Base-by-base conservation (phyloP, 768 basidiomycete genomes). In the Tulasnella sp. region DNA sequence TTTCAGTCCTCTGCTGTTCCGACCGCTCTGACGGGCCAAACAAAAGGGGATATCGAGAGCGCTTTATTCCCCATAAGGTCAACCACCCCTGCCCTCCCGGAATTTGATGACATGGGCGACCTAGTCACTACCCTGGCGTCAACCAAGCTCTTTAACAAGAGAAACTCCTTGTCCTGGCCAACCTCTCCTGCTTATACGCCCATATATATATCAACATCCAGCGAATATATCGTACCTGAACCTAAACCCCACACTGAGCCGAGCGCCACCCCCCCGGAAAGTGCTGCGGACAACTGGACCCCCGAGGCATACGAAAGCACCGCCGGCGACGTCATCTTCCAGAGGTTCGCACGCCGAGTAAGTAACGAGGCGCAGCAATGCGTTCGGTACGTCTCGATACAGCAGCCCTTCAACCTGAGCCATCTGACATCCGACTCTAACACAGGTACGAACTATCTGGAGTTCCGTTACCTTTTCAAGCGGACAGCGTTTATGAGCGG, bases 391-490 rank as follows among this genome's bases (percentile, higher is more conserved):
- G 81, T 74, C 38, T 52, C 29, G 19, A 19, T 51, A 41, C 15
- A 11, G 21, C 49, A 30, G 46, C 22, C 19, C 22, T 17, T 34
- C 27, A 10, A 21, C n/a, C 2, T 22, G 10, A 12, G 34, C 7
- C 7, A 15, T 38, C 15, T 38, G 34, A 45, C 30, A 34, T 49
- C 10, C 17, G 51, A 24, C 57, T 53, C 31, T 25, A 21, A 38
- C 15, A 12, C 66, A 92, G 91, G 53, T 98, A 98, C 67, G 92
- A 96, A 48, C 75, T 92, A n/a, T 78, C 79, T 30, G 88, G 92
- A 22, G 78, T 73, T 0, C 94, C 94, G 1, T 74, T 97, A 2
- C 87, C 91, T 9, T 98, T 86, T 70, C 78, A 85, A n/a, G 80
- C 81, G 15, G 92, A 92, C 64, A 71, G 73, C 2, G 75, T 84